These are phyloP conservation scores for Hypsizygus marmoreus DNA, from an alignment of 768 basidiomycete species.

Conservation along the genomic window DNA sequence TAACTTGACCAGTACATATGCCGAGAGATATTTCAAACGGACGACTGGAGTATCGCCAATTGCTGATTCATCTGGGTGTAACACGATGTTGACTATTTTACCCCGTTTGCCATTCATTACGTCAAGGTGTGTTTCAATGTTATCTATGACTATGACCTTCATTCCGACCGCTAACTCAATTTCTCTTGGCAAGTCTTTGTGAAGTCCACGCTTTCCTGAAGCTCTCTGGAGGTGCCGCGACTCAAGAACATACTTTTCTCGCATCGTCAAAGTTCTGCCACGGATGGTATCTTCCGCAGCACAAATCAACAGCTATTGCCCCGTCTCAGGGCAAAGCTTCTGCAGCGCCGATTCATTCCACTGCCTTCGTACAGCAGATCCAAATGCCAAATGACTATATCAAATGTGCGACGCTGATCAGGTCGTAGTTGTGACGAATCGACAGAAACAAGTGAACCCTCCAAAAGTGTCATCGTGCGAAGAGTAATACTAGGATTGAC, in stretches of 20 bases:
- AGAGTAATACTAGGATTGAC: too few relatives aligned
- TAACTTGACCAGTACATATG: too few relatives aligned
- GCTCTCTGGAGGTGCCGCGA: not conserved
- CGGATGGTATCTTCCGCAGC: conserved; percentile 25
- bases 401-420: conserved; percentile 17
- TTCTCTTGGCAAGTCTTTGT: conserved; percentile 14
- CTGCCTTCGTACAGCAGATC: conserved; percentile 26
- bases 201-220: conserved; percentile 6
- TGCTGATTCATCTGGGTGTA: conserved; percentile 34
- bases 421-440: conserved; percentile 15
- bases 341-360: conserved; percentile 29
- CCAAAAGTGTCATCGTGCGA: too few relatives aligned
- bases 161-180: conserved; percentile 36
- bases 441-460: too few relatives aligned
- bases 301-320: conserved; percentile 21
- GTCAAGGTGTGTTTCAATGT: conserved; percentile 42
- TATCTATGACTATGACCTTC: conserved; percentile 40
- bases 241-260: conserved; percentile 1
- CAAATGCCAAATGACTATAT: conserved; percentile 26
- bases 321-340: conserved; percentile 18
- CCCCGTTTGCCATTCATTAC: conserved; percentile 40
- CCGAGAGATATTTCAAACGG: too few relatives aligned
- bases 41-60: too few relatives aligned
- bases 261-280: conserved; percentile 2
- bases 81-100: conserved; percentile 30